These are phyloP conservation scores for Malus hybrid DNA, from an alignment of 331 rosid species.

Conservation along the genomic window DNA sequence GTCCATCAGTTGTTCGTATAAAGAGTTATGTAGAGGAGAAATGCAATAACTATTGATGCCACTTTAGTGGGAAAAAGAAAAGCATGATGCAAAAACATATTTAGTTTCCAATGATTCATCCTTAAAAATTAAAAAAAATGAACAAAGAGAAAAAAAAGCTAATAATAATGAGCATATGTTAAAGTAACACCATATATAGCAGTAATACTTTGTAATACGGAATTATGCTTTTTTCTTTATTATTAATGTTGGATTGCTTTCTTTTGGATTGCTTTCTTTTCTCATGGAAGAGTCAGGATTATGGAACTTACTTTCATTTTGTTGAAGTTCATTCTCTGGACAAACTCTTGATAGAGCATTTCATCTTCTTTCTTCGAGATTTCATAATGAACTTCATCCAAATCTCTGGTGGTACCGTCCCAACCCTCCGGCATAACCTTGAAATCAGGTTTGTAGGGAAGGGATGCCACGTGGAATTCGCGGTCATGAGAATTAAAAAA, in stretches of 20 bases:
- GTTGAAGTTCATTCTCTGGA: slow-evolving; percentile 76
- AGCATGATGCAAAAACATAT: not conserved
- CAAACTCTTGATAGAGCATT: slow-evolving; percentile 77
- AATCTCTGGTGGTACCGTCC: slow-evolving; percentile 89
- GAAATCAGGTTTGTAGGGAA: slow-evolving; percentile 89
- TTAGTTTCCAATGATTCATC: not conserved
- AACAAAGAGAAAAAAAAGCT: not conserved
- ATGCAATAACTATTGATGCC: not conserved
- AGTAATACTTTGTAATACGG: not conserved
- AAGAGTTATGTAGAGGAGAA: not conserved
- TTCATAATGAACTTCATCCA: slow-evolving; percentile 92
- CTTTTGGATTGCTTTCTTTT: not conserved
- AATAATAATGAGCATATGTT: too few relatives aligned
- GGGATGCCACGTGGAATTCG: slow-evolving; percentile 95
- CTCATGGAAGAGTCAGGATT: not conserved
- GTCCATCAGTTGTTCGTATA: too few relatives aligned
- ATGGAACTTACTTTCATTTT: slow-evolving; percentile 72
- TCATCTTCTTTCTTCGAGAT: slow-evolving; percentile 88
- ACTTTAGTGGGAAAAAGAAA: not conserved
- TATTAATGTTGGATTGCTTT: not conserved
- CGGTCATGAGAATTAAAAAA: slow-evolving; percentile 83
- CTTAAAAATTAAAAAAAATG: not conserved
- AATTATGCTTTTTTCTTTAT: not conserved
- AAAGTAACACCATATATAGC: not conserved
- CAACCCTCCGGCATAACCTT: slow-evolving; percentile 99